These are phyloP conservation scores for Aspergillus sergii DNA, from an alignment of 2,329 filamentous ascomycete species.

Conservation along the genomic window DNA sequence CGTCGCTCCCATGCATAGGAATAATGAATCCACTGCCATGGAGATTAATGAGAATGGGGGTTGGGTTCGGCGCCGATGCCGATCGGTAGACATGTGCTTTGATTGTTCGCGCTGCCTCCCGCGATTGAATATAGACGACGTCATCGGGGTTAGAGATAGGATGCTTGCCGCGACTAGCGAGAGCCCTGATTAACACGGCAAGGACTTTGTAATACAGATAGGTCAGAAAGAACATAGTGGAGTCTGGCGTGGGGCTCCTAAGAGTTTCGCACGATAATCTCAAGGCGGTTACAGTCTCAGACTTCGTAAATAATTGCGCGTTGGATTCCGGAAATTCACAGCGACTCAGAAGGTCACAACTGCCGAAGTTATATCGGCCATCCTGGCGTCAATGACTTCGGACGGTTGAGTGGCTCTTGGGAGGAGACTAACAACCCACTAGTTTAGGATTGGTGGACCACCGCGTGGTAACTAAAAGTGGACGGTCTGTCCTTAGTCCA, in stretches of 20 bases:
- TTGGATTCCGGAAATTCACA: neutral
- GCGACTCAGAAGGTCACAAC: neutral
- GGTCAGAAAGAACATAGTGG: conserved; percentile 22
- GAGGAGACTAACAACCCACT: neutral
- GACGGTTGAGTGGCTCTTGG: too few relatives aligned
- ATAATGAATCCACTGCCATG: conserved; percentile 40
- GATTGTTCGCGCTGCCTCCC: conserved; percentile 32
- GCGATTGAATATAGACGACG: conserved; percentile 32
- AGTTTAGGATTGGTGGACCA: neutral
- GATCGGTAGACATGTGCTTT: conserved; percentile 35
- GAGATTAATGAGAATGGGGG: conserved; percentile 37
- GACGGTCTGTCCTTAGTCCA: neutral
- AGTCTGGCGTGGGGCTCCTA: neutral
- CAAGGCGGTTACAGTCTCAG: neutral
- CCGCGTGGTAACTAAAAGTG: neutral
- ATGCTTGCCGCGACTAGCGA: conserved; percentile 3
- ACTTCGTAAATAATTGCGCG: neutral
- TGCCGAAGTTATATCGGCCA: neutral
- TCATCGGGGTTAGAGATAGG: conserved; percentile 25
- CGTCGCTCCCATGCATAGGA: conserved; percentile 33
- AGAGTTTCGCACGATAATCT: neutral
- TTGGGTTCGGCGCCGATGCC: conserved; percentile 17
- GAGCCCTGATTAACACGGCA: conserved; percentile 19
- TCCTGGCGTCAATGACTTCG: too few relatives aligned
- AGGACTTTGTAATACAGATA: conserved; percentile 28